A percentile compares a stretch with the other conserved stretches of the same genome.
These are phyloP conservation scores for Chlamydomonas sp. DNA, from an alignment of 139 green algal genomes.

Conservation along the genomic window DNA sequence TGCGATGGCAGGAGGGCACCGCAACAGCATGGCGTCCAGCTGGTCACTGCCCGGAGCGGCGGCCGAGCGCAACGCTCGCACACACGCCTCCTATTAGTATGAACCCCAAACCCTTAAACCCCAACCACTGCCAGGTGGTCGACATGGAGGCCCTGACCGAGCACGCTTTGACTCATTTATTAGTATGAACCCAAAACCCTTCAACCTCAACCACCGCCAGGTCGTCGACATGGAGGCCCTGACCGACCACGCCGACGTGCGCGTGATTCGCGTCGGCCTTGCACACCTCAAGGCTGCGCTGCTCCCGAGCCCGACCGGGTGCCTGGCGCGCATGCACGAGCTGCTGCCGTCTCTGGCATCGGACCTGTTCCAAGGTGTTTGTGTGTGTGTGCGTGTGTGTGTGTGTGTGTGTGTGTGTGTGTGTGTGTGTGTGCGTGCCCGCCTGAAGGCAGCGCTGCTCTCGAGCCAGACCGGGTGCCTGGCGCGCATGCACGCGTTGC, in stretches of 20 bases:
- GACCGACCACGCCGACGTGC: slow-evolving; percentile 27
- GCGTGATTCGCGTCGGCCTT: slow-evolving; percentile 21
- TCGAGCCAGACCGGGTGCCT: slow-evolving; percentile 50
- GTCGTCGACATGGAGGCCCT: slow-evolving; percentile 45
- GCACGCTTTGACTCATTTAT: no score
- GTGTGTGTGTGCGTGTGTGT: slow-evolving; percentile 25
- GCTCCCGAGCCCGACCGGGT: slow-evolving; percentile 50
- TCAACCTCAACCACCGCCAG: no score
- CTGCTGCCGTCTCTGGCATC: slow-evolving; percentile 54
- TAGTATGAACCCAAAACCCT: no score
- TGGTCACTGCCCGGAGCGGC: no score
- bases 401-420: background rate
- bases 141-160: no score
- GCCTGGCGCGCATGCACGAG: slow-evolving; percentile 46
- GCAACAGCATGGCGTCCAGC: no score
- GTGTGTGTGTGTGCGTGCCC: slow-evolving; percentile 19
- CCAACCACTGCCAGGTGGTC: no score
- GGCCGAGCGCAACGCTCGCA: no score
- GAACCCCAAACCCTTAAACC: no score
- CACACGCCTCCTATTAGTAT: no score
- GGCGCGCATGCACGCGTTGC: slow-evolving; percentile 42
- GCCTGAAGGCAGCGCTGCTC: slow-evolving; percentile 55
- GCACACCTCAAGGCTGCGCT: slow-evolving; percentile 47
- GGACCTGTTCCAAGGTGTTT: slow-evolving; percentile 55
- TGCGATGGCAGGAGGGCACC: no score